These are phyloP conservation scores for Mikania micrantha DNA, from an alignment of 129 eudicot species.

Conservation along the genomic window DNA sequence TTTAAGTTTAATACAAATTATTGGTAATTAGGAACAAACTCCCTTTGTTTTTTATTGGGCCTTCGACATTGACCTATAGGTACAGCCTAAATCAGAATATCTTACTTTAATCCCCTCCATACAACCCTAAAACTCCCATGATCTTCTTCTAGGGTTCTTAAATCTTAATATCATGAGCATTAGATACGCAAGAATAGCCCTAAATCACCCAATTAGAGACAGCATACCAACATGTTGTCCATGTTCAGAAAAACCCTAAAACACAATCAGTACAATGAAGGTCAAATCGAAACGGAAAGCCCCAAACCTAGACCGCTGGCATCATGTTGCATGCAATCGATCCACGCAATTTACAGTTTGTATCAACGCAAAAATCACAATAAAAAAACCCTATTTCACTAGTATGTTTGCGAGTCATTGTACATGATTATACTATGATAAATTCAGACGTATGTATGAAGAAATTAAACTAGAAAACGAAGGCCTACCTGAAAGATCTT, in stretches of 20 bases:
- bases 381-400: neutral
- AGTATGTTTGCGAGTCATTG: neutral
- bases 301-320: constrained; percentile 3
- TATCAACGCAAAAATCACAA: neutral
- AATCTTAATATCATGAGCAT: neutral
- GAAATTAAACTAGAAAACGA: neutral
- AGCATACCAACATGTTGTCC: neutral
- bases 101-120: constrained; percentile 12
- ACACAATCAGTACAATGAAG: neutral
- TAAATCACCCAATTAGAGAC: constrained; percentile 1
- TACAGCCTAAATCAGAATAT: neutral
- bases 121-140: constrained; percentile 18
- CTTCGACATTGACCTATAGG: too few species aligned
- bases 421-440: constrained; percentile 1
- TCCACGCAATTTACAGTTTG: neutral
- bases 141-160: neutral
- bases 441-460: neutral
- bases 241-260: neutral
- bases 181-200: neutral
- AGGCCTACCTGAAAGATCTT: constrained; percentile 15
- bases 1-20: too few species aligned
- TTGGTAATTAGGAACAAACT: too few species aligned
- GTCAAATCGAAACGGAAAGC: neutral
- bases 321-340: constrained; percentile 9
- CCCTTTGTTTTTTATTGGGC: too few species aligned